A percentile compares a stretch with the other conserved stretches of the same genome.
Conservation (phyloP, 768 basidiomycete species). For the Ephemerocybe angulata region DNA sequence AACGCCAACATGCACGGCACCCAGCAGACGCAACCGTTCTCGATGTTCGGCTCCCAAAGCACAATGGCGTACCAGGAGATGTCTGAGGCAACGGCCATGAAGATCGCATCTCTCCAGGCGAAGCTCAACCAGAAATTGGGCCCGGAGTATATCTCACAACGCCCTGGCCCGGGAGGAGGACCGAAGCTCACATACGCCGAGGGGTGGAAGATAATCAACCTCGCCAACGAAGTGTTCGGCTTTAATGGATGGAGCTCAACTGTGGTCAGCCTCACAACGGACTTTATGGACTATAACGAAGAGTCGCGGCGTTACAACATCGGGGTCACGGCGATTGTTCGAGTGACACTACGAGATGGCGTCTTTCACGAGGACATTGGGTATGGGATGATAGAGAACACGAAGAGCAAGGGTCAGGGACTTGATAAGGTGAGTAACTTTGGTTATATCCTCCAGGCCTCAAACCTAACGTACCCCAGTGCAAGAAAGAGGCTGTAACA, state of each 20-base stretch:
- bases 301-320: slow-evolving; percentile 63
- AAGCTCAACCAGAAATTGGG: slow-evolving; percentile 87
- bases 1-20: slow-evolving; percentile 57
- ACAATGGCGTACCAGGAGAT: slow-evolving; percentile 25
- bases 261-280: slow-evolving; percentile 69
- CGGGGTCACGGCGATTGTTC: slow-evolving; percentile 80
- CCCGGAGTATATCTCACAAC: slow-evolving; percentile 87
- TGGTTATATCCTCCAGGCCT: background rate
- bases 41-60: slow-evolving; percentile 20
- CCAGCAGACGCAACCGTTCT: slow-evolving; percentile 28
- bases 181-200: slow-evolving; percentile 91
- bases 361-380: slow-evolving; percentile 92
- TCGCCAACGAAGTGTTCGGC: slow-evolving; percentile 98
- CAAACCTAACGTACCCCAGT: slow-evolving; percentile 43
- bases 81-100: slow-evolving; percentile 59
- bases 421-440: slow-evolving; percentile 77
- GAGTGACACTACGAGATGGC: slow-evolving; percentile 86
- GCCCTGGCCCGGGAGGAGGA: slow-evolving; percentile 85
- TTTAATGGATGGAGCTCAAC: slow-evolving; percentile 94
- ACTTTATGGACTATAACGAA: slow-evolving; percentile 73
- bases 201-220: slow-evolving; percentile 96
- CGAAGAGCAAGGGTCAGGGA: slow-evolving; percentile 78
- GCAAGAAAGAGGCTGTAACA: slow-evolving; percentile 97
- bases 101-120: slow-evolving; percentile 70
- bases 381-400: slow-evolving; percentile 83